Conservation (phyloP, 257 asterid genomes). For the Fraxinus excelsior region DNA sequence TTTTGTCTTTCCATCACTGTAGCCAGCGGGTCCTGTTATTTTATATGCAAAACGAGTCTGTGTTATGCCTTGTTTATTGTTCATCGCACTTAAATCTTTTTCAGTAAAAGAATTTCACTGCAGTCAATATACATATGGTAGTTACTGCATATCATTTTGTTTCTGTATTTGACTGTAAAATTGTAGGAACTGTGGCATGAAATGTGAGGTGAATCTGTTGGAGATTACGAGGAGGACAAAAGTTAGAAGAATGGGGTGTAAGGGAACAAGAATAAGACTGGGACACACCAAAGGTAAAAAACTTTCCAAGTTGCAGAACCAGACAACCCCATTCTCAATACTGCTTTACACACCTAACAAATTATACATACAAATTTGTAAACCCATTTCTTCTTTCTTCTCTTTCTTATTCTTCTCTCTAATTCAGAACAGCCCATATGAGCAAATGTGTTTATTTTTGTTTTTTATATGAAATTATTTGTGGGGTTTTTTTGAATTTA, state of each 20-base stretch:
- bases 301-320: slow-evolving; percentile 43
- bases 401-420: slow-evolving; percentile 20
- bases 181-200: background rate
- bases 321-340: slow-evolving; percentile 41
- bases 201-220: background rate
- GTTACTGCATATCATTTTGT: background rate
- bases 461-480: background rate
- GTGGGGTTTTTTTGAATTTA: background rate
- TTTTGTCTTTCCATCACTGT: background rate
- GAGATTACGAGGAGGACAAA: slow-evolving; percentile 3
- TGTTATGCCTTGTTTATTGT: background rate
- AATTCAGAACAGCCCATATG: background rate
- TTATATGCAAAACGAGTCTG: background rate
- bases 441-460: background rate
- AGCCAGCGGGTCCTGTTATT: background rate
- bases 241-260: background rate
- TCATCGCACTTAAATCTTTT: background rate
- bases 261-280: slow-evolving; percentile 5
- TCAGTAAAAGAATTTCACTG: background rate
- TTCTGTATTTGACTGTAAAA: background rate
- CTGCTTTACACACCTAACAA: slow-evolving; percentile 48
- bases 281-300: slow-evolving; percentile 17
- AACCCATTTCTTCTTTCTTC: slow-evolving; percentile 1
- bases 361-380: slow-evolving; percentile 22
- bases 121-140: background rate